These are phyloP conservation scores for Ascochyta pisi DNA, from an alignment of 2,329 filamentous ascomycete species.

Conservation along the genomic window DNA sequence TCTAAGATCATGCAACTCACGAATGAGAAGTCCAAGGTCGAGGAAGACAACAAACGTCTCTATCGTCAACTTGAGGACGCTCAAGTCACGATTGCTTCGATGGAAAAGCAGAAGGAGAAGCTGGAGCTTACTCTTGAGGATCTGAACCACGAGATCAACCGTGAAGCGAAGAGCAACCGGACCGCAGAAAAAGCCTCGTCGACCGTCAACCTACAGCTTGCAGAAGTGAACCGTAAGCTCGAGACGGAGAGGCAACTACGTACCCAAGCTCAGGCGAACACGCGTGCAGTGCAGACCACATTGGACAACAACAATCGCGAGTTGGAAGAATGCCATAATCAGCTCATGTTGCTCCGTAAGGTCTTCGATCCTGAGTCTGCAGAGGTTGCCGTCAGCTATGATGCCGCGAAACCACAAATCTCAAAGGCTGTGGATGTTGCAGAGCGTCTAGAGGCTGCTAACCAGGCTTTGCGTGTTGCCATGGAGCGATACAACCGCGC, in stretches of 20 bases:
- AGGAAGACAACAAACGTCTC: constrained; percentile 82
- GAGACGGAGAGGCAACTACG: constrained; percentile 90
- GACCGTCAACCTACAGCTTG: constrained; percentile 79
- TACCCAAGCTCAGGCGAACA: constrained; percentile 83
- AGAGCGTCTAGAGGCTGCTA: constrained; percentile 84
- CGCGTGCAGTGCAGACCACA: constrained; percentile 78
- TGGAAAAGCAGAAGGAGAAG: constrained; percentile 96
- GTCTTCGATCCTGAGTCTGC: constrained; percentile 80
- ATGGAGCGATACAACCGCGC: constrained; percentile 81
- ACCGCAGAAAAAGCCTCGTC: constrained; percentile 90
- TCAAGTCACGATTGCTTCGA: constrained; percentile 78
- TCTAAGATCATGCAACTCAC: constrained; percentile 78
- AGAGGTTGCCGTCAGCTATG: constrained; percentile 70
- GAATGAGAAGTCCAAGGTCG: constrained; percentile 79
- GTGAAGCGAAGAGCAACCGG: constrained; percentile 87
- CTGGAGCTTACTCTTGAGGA: constrained; percentile 87
- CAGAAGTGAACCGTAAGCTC: constrained; percentile 85
- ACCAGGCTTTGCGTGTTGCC: constrained; percentile 84
- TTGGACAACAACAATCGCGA: constrained; percentile 83
- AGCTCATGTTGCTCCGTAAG: constrained; percentile 82
- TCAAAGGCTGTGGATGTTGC: constrained; percentile 74
- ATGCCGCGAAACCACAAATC: constrained; percentile 74
- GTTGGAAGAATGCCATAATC: constrained; percentile 77
- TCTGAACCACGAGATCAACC: constrained; percentile 86
- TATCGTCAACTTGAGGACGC: constrained; percentile 85